Evolutionary conservation across 2,329 filamentous ascomycete species (phyloP).

Genomic region (Harringtonia lauricola): DNA sequence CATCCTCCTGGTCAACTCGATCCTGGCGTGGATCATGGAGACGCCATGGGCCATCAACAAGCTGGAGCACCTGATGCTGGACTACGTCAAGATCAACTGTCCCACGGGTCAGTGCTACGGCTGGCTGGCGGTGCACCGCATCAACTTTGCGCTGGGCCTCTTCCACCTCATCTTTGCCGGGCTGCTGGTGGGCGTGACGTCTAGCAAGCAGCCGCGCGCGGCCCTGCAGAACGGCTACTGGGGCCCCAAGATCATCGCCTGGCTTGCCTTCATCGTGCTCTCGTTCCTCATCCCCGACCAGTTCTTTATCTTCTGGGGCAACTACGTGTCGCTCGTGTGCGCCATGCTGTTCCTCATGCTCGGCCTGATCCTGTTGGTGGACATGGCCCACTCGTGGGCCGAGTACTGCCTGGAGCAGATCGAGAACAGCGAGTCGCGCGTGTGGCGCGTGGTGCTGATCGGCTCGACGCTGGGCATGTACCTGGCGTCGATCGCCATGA

Average conservation of each 20-base stretch:
- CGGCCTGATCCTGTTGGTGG: slow-evolving; percentile 83
- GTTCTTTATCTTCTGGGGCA: slow-evolving; percentile 94
- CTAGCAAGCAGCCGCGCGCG: slow-evolving; percentile 78
- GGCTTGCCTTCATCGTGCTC: slow-evolving; percentile 75
- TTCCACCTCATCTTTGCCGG: slow-evolving; percentile 84
- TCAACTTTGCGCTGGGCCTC: slow-evolving; percentile 92
- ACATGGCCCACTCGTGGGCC: slow-evolving; percentile 93
- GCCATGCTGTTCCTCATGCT: slow-evolving; percentile 91
- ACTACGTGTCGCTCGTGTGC: slow-evolving; percentile 79
- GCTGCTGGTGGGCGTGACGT: slow-evolving; percentile 75
- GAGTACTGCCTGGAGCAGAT: slow-evolving; percentile 94
- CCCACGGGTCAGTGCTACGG: slow-evolving; percentile 85
- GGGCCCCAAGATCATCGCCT: slow-evolving; percentile 89
- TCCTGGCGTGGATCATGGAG: slow-evolving; percentile 97
- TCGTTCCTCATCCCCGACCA: slow-evolving; percentile 92
- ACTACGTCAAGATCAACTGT: slow-evolving; percentile 94
- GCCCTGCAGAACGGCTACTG: slow-evolving; percentile 96
- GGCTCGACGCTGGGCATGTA: slow-evolving; percentile 94
- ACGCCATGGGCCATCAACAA: slow-evolving; percentile 98
- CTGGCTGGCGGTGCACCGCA: slow-evolving; percentile 91
- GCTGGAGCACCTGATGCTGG: slow-evolving; percentile 78
- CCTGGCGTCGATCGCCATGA: slow-evolving; percentile 81
- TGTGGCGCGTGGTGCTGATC: slow-evolving; percentile 81
- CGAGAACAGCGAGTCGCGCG: slow-evolving; percentile 70
- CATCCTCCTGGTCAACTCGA: slow-evolving; percentile 91